A percentile compares a stretch with the other conserved stretches of the same genome.
Evolutionary conservation across 257 asterid species (phyloP).

Genomic region (Capsicum chinense): DNA sequence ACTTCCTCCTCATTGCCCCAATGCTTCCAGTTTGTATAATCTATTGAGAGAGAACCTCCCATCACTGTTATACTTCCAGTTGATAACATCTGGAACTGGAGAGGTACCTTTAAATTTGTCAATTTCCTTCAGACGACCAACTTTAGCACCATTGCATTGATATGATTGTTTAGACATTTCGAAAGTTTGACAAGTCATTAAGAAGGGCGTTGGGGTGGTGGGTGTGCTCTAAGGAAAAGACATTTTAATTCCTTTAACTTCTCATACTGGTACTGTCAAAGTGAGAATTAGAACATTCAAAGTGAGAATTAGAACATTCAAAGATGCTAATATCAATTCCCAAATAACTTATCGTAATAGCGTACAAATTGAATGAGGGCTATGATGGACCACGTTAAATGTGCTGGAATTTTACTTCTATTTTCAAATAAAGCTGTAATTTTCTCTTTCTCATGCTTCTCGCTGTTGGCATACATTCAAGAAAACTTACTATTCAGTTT

Average conservation of each 20-base stretch:
- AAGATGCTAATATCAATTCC: not conserved
- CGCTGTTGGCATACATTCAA: not conserved
- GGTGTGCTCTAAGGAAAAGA: not conserved
- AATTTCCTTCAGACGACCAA: too few relatives aligned
- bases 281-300: not conserved
- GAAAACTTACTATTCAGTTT: not conserved
- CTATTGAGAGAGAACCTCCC: too few relatives aligned
- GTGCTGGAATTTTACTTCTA: not conserved
- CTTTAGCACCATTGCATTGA: not conserved
- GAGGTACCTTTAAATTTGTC: too few relatives aligned
- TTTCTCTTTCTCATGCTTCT: not conserved
- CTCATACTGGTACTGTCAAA: not conserved
- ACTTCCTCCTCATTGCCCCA: too few relatives aligned
- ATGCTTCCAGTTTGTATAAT: too few relatives aligned
- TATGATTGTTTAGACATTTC: not conserved
- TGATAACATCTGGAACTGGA: too few relatives aligned
- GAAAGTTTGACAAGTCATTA: not conserved
- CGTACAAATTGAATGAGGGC: not conserved
- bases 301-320: not conserved
- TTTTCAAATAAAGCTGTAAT: not conserved
- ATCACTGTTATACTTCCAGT: too few relatives aligned
- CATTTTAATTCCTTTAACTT: not conserved
- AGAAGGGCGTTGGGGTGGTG: not conserved
- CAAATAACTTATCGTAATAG: constrained; percentile 1
- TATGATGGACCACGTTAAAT: not conserved